These are phyloP conservation scores for Mucor mucedo DNA, from an alignment of 371 early-diverging fungal species.

Conservation along the genomic window DNA sequence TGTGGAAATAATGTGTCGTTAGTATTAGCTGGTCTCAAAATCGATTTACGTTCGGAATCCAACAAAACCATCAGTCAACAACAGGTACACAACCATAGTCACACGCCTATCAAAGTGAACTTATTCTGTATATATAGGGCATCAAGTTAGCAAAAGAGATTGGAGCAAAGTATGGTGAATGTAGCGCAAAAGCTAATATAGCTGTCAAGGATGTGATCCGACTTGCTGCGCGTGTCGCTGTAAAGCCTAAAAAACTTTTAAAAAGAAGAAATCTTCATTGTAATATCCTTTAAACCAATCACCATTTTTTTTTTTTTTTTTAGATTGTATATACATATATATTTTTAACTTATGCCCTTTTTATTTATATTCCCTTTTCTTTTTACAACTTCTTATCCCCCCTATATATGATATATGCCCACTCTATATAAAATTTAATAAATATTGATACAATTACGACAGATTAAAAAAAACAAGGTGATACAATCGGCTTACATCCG, in stretches of 20 bases:
- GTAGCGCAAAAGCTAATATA: constrained; percentile 81
- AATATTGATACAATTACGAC: neutral
- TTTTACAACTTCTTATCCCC: neutral
- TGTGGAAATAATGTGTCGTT: constrained; percentile 64
- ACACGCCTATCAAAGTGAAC: neutral
- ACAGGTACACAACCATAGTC: constrained; percentile 23
- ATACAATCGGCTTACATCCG: constrained; percentile 12
- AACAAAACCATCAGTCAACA: constrained; percentile 28
- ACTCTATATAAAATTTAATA: neutral
- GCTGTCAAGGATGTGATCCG: constrained; percentile 81
- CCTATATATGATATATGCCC: neutral
- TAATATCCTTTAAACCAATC: constrained; percentile 17
- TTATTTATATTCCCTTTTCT: constrained; percentile 1
- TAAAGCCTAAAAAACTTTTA: constrained; percentile 27
- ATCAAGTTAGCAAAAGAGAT: constrained; percentile 74
- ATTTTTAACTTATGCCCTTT: neutral
- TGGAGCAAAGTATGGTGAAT: constrained; percentile 83
- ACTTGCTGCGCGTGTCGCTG: constrained; percentile 37
- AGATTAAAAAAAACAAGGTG: neutral
- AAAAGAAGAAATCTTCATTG: constrained; percentile 22
- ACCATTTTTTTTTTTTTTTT: neutral
- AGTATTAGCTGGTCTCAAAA: constrained; percentile 71
- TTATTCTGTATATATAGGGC: constrained; percentile 53
- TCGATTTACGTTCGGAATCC: constrained; percentile 60
- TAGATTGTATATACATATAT: neutral